Evolutionary conservation across 495 filamentous ascomycete species (phyloP), one percentile per base, ranked within the genome.

Genomic region (Podospora didyma): DNA sequence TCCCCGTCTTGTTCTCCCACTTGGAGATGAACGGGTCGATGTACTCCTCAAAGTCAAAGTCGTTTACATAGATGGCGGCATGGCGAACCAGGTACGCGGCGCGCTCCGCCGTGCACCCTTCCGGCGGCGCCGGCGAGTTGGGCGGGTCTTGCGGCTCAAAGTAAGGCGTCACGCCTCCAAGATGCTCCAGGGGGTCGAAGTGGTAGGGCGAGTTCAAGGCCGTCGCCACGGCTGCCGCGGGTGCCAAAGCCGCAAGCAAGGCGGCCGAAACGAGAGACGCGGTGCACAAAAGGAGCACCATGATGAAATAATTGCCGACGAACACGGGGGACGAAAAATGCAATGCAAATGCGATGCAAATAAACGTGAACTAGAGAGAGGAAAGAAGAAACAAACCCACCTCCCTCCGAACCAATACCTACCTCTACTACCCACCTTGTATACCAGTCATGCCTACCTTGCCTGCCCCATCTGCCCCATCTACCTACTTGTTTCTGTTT

Each of bases 61-160:
- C 75, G 45, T 78, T 79, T 54, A 73, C 71, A 57, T 75, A 76
- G 57, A 79, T 79, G 22, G 76, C 76, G 0, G 76, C 73, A 58
- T 78, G 76, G 7, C 76, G 73, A 14, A 69, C 62, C 12, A 79
- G 68, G 57, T 78, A 79, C 5, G 73, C 69, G 2, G 73, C 76
- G 22, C 65, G 60, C 3, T 65, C 66, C 10, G 72, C 62, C 11
- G 65, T 70, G 62, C 75, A 79, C 37, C 76, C 75, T 61, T 74
- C 67, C 5, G 71, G 69, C 26, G 67, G 14, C 9, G 62, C 51
- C 9, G 71, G 69, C 1, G 68, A 70, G 5, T 68, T 57, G 17
- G 72, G 70, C 31, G 76, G 76, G 49, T 77, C 76, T 48, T 67
- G 65, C 14, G 74, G 69, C 60, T 80, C 76, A 52, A 78, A 80